These are phyloP conservation scores for Persicaria tinctoria DNA, from an alignment of 148 eudicot genomes.

Conservation along the genomic window DNA sequence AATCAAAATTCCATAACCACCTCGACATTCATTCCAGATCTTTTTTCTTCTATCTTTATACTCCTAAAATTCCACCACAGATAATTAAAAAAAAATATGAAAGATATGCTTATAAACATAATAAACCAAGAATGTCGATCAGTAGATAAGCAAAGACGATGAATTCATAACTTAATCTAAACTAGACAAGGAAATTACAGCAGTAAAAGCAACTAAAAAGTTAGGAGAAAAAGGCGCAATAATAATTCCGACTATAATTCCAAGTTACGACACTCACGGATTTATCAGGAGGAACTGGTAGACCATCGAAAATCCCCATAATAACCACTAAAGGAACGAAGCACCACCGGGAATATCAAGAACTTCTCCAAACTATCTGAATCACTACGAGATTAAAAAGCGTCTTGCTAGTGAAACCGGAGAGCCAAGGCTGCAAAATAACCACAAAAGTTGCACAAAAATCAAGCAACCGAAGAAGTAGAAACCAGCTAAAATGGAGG, in stretches of 20 bases:
- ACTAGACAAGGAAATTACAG: background rate
- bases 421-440: background rate
- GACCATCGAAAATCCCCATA: slow-evolving; percentile 90
- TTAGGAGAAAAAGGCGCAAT: background rate
- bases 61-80: background rate
- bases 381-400: background rate
- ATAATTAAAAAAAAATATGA: background rate
- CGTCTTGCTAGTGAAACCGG: background rate
- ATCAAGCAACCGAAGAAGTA: background rate
- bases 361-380: background rate
- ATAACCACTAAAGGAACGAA: slow-evolving; percentile 9
- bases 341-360: background rate
- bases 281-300: slow-evolving; percentile 84
- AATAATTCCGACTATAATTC: background rate
- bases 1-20: background rate
- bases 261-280: slow-evolving; percentile 36
- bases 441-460: background rate
- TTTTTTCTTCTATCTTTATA: background rate
- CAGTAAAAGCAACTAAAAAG: background rate
- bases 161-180: background rate
- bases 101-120: background rate
- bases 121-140: background rate
- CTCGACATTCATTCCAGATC: background rate
- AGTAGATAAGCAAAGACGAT: background rate
- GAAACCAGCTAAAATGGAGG: background rate